Evolutionary conservation across 2,329 filamentous ascomycete genomes (phyloP), one percentile per base, ranked within the genome.

Genomic region (Lasiodiplodia sp.): DNA sequence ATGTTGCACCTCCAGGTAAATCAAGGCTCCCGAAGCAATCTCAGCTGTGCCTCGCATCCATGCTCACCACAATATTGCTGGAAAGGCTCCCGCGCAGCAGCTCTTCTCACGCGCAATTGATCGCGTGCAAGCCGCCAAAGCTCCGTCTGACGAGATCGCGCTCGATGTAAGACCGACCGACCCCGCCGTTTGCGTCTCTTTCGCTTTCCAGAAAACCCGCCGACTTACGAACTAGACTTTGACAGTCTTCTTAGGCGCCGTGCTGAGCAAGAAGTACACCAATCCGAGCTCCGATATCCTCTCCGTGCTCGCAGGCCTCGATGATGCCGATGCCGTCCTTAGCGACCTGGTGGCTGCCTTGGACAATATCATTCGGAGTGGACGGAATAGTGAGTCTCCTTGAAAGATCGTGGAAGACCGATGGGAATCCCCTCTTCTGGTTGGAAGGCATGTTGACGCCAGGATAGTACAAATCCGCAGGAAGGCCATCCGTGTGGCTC

Each of bases 241-340:
- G 76, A 94, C 91, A 79, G 90, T 92, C 58, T 97, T 98, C 80
- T 86, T 99, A 77, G 90, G 91, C 62, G 89, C 89, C 67, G 87
- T 97, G 21, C 85, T 98, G 70, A 88, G 88, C 69, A 99, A 98
- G 82, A 93, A 91, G 78, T 99, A 97, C 79, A 94, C 92, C 28
- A 97, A 97, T 75, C 92, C 94, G 6, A 97, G 94, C 79, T 96
- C 96, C 62, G 96, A 98, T 80, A 92, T 97, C 73, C 97, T 99
- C 76, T 89, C 91, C 68, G 86, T 98, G 40, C 86, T 99, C 60
- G 93, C 94, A 4, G 96, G 96, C 6, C 87, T 99, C 65, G 91
- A 97, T 82, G 87, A 93, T 73, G 92, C 97, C 60, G 96, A 99
- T 78, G 85, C 86, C 8, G 87, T 96, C 56, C 95, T 98, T 78